These are phyloP conservation scores for Diaporthe ilicicola DNA, from an alignment of 2,329 filamentous ascomycete species.

Conservation along the genomic window DNA sequence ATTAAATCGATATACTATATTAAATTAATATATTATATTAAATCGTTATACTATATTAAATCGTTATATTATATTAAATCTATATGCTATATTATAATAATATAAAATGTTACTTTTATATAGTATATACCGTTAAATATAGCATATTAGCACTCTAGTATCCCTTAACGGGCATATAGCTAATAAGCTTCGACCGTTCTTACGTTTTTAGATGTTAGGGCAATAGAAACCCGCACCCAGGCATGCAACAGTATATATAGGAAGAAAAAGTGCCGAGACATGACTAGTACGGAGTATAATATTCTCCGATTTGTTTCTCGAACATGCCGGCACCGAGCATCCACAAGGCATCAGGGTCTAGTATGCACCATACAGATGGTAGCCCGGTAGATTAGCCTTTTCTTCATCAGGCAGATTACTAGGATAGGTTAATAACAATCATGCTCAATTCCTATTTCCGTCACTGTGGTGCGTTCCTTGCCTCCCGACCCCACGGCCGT, in stretches of 20 bases:
- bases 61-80: background rate
- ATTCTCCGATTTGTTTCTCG: background rate
- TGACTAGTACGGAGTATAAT: background rate
- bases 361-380: background rate
- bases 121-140: background rate
- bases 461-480: background rate
- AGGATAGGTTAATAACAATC: background rate
- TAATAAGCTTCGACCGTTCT: no score
- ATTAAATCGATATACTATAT: no score
- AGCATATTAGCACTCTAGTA: background rate
- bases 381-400: background rate
- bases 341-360: background rate
- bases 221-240: background rate
- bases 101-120: background rate
- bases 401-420: background rate
- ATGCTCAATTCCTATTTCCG: background rate
- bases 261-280: background rate
- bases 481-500: no score
- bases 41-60: no score
- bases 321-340: background rate
- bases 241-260: background rate
- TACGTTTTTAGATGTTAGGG: no score
- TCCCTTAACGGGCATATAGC: background rate
- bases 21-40: no score
- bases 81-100: background rate